Percentiles rank a stretch among this genome's conserved stretches.
Conservation (phyloP, 1,139 yeast species). For the Yamadazyma siamensis region DNA sequence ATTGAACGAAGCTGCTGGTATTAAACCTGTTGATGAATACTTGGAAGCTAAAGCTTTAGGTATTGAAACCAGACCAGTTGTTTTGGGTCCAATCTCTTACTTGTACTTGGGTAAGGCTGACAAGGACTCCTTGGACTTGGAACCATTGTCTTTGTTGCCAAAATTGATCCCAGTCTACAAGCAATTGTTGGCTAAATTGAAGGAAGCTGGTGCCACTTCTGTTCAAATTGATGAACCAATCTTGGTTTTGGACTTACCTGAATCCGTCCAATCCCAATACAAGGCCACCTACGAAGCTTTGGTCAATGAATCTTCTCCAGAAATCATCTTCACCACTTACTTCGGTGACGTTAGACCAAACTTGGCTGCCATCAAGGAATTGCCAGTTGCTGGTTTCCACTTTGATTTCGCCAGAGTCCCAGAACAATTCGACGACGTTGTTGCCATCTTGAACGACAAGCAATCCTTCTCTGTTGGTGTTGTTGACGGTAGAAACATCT, state of each 20-base stretch:
- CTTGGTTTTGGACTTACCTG: conserved; percentile 90
- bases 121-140: conserved; percentile 93
- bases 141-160: conserved; percentile 84
- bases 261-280: conserved; percentile 78
- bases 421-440: conserved; percentile 87
- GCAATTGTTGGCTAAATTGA: conserved; percentile 81
- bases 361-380: conserved; percentile 79
- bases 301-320: conserved; percentile 68
- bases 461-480: conserved; percentile 94
- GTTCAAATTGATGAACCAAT: conserved; percentile 98
- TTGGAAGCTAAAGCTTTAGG: conserved; percentile 97
- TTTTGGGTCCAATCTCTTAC: conserved; percentile 95
- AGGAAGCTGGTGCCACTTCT: conserved; percentile 90
- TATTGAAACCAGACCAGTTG: conserved; percentile 93
- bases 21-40: conserved; percentile 96
- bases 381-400: conserved; percentile 95
- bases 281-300: conserved; percentile 79
- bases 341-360: conserved; percentile 99
- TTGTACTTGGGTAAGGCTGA: conserved; percentile 95
- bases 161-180: conserved; percentile 91
- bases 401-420: conserved; percentile 96
- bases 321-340: conserved; percentile 82
- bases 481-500: conserved; percentile 98
- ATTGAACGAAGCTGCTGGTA: conserved; percentile 68
- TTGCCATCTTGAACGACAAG: conserved; percentile 53